Evolutionary conservation across 2,329 filamentous ascomycete species (phyloP).

Genomic region (Ascochyta clinopodiicola): DNA sequence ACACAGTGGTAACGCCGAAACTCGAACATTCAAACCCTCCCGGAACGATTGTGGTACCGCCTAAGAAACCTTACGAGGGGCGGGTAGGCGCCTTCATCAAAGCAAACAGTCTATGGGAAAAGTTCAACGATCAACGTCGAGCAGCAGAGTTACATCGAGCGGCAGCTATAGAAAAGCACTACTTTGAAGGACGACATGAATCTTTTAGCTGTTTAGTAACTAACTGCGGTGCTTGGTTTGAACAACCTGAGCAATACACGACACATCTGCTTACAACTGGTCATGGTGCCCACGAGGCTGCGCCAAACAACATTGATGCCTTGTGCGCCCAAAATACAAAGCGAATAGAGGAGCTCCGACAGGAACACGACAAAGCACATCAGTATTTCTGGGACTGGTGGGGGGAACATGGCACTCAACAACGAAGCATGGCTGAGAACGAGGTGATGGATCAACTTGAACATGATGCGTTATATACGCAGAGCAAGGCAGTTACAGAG

Average conservation of each 20-base stretch:
- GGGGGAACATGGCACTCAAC: not conserved
- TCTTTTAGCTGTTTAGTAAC: conserved; percentile 2
- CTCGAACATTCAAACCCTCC: not conserved
- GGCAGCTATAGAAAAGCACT: not conserved
- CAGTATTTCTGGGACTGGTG: not conserved
- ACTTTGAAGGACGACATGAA: not conserved
- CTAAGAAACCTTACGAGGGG: conserved; percentile 13
- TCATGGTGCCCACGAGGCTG: not conserved
- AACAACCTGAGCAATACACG: not conserved
- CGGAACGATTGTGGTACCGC: conserved; percentile 6
- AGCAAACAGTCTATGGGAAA: not conserved
- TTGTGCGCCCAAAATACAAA: not conserved
- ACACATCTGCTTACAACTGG: not conserved
- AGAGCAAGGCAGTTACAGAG: not conserved
- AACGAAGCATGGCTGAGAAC: conserved; percentile 2
- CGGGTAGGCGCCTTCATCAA: conserved; percentile 2
- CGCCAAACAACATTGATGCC: too few relatives aligned
- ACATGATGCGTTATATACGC: not conserved
- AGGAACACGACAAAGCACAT: not conserved
- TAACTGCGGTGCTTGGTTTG: conserved; percentile 3
- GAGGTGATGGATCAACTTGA: conserved; percentile 5
- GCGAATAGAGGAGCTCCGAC: not conserved
- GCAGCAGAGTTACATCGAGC: not conserved
- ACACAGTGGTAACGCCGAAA: too few relatives aligned
- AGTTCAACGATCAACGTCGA: not conserved